Conservation (phyloP, 805 yeast species). For the Hemisphaericaspora nanyangensis region DNA sequence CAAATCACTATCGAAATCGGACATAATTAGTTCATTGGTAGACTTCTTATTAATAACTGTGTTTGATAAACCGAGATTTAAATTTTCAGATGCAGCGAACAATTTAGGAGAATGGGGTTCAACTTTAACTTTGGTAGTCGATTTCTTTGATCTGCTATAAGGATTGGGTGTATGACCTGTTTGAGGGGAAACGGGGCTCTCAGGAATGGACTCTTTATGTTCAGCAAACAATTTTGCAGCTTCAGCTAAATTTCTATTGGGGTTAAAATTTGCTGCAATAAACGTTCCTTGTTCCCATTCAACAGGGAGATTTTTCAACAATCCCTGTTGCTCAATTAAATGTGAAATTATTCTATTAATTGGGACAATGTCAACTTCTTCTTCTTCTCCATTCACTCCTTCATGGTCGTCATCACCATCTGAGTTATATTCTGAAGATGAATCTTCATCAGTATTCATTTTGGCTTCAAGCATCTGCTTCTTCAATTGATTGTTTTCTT, state of each 20-base stretch:
- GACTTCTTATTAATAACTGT: background rate
- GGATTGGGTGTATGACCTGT: background rate
- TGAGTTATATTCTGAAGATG: background rate
- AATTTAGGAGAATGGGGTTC: background rate
- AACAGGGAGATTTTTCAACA: conserved; percentile 34
- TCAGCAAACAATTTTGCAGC: conserved; percentile 32
- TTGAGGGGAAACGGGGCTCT: background rate
- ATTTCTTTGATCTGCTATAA: background rate
- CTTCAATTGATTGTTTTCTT: conserved; percentile 1
- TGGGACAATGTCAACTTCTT: conserved; percentile 26
- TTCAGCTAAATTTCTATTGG: conserved; percentile 18
- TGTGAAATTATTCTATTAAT: conserved; percentile 46
- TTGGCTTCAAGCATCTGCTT: background rate
- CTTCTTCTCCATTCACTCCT: conserved; percentile 5
- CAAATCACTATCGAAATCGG: conserved; percentile 24
- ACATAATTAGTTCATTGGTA: conserved; percentile 1
- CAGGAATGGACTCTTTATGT: conserved; percentile 14
- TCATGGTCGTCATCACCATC: background rate
- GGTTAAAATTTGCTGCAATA: conserved; percentile 35
- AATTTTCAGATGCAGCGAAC: too few relatives aligned
- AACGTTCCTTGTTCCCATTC: conserved; percentile 45
- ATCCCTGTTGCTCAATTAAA: conserved; percentile 37
- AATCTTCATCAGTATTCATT: background rate
- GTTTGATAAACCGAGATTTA: background rate
- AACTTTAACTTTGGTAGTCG: background rate